Conservation (phyloP, 805 yeast species). For the Candida ipomoeae region DNA sequence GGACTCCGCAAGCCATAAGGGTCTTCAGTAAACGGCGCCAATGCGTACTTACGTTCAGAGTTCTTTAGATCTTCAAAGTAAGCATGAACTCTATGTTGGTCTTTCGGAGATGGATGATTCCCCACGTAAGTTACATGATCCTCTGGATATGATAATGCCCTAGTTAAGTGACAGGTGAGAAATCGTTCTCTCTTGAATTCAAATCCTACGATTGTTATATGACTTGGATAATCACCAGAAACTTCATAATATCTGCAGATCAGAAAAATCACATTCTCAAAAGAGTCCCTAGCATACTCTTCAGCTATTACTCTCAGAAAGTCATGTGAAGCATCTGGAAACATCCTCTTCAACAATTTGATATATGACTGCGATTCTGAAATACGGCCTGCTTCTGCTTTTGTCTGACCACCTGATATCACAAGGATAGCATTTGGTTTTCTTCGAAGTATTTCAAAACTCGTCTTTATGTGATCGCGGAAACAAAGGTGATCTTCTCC, state of each 20-base stretch:
- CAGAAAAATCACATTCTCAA: slow-evolving; percentile 68
- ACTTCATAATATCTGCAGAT: slow-evolving; percentile 49
- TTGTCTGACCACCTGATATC: slow-evolving; percentile 72
- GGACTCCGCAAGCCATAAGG: slow-evolving; percentile 52
- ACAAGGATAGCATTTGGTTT: slow-evolving; percentile 35
- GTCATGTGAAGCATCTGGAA: slow-evolving; percentile 2
- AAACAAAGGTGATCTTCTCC: slow-evolving; percentile 68
- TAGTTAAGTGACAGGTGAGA: slow-evolving; percentile 45
- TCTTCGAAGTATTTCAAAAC: slow-evolving; percentile 33
- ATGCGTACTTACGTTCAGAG: slow-evolving; percentile 53
- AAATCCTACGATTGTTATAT: slow-evolving; percentile 62
- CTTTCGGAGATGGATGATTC: slow-evolving; percentile 49
- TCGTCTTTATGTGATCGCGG: slow-evolving; percentile 52
- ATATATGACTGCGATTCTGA: slow-evolving; percentile 63
- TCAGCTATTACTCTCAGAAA: slow-evolving; percentile 45
- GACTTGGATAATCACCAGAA: slow-evolving; percentile 44
- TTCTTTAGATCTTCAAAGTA: slow-evolving; percentile 47
- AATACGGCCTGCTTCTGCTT: slow-evolving; percentile 45
- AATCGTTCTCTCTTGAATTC: slow-evolving; percentile 68
- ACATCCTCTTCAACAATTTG: slow-evolving; percentile 36
- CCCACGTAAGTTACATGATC: slow-evolving; percentile 48
- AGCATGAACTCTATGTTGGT: slow-evolving; percentile 13
- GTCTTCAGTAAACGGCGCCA: slow-evolving; percentile 49
- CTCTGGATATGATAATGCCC: slow-evolving; percentile 42
- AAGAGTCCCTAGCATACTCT: slow-evolving; percentile 75